phyloP scores from a whole-genome alignment of 768 basidiomycete genomes.

The Mycena alexandri region DNA sequence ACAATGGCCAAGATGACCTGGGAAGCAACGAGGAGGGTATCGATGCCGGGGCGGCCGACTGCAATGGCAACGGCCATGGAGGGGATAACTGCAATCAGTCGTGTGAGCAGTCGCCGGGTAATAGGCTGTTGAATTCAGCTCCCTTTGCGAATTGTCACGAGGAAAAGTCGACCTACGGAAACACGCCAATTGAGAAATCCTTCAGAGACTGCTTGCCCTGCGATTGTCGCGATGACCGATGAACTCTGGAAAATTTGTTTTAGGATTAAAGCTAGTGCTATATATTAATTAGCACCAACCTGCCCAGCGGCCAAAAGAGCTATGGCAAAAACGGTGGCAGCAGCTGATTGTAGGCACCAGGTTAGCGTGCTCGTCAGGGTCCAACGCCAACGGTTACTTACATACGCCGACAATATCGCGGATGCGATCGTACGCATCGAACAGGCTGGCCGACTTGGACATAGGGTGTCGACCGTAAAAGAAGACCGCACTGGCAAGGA shows the following conservation, averaged over 20 bases:
- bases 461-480: constrained; percentile 58
- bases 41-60: constrained; percentile 77
- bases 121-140: constrained; percentile 64
- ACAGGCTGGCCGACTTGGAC: constrained; percentile 74
- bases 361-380: not conserved
- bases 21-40: constrained; percentile 83
- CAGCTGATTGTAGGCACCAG: constrained; percentile 57
- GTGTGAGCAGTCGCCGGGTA: constrained; percentile 85
- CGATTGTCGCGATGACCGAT: constrained; percentile 89
- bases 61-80: constrained; percentile 83
- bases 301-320: constrained; percentile 90
- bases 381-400: constrained; percentile 45
- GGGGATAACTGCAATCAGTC: constrained; percentile 85
- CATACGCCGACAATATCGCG: constrained; percentile 74
- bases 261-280: not conserved
- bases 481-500: constrained; percentile 87
- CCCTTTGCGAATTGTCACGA: constrained; percentile 8
- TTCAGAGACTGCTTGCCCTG: constrained; percentile 91
- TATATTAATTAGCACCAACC: constrained; percentile 43
- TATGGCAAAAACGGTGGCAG: constrained; percentile 90
- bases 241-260: constrained; percentile 65
- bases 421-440: constrained; percentile 87
- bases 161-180: constrained; percentile 62
- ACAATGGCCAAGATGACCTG: constrained; percentile 89
- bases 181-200: constrained; percentile 91